Base-by-base conservation (phyloP, 371 early-diverging fungal genomes). In the Rhizopus stolonifer region DNA sequence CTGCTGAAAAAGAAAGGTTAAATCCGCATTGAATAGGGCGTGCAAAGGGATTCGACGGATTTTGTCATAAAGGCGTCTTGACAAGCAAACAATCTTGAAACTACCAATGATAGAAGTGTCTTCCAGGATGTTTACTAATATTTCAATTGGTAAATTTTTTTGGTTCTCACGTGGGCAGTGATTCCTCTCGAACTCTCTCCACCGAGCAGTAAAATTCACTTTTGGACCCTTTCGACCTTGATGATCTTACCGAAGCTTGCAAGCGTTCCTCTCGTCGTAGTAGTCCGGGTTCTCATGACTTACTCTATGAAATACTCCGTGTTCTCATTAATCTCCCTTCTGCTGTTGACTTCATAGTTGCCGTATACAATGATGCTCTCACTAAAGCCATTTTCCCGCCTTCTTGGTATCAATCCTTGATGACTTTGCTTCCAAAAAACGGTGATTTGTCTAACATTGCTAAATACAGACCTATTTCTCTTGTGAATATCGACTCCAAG, bases 401-500 rank as follows among this genome's bases (percentile, higher is more conserved):
- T 9, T 38, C 54, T 11, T 63, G 63, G 54, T 23, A 32, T 17
- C 18, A 54, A 32, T 51, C 56, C 1, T 51, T 50, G 9, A 54
- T 61, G 29, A 58, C 45, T n/a, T 51, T 61, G 1, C 19, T 55
- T 0, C 51, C 32, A 10, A 60, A 65, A 26, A 50, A 56, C 29
- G 61, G 52, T 1, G 57, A 57, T 23, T 13, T 40, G 8, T 1
- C 8, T 1, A 7, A 5, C 0, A 8, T 45, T 3, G 24, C 0
- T 10, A 47, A 47, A 11, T 47, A 25, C 1, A 5, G 21, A 26
- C 47, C 47, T 11, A 52, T 43, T 4, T 52, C 60, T 21, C 50
- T 65, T 4, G 61, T 67, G 6, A 57, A 67, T 38, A 42, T 42
- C 8, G 66, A 70, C 18, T 60, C 58, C 18, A 66, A 66, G 19